Evolutionary conservation across 768 basidiomycete genomes (phyloP).

Genomic region (Tubosaeta sp.): DNA sequence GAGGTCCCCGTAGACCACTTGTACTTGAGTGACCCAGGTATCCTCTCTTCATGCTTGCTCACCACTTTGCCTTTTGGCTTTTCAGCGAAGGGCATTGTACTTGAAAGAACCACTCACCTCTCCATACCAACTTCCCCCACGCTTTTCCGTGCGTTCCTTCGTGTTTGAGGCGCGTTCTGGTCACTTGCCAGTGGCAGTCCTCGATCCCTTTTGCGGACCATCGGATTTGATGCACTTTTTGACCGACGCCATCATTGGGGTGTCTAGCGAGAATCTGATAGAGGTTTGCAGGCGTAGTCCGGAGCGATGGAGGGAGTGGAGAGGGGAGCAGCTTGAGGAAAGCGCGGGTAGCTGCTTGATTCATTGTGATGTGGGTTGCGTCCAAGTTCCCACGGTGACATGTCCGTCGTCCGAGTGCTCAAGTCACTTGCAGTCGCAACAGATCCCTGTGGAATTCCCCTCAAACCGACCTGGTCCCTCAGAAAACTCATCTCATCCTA

Average conservation of each 20-base stretch:
- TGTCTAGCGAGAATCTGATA: conserved; percentile 70
- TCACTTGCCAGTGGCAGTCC: conserved; percentile 73
- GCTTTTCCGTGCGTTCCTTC: conserved; percentile 76
- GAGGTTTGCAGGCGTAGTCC: conserved; percentile 54
- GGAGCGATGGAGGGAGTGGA: conserved; percentile 57
- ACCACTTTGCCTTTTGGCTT: conserved; percentile 49
- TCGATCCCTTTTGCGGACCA: conserved; percentile 67
- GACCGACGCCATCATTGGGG: conserved; percentile 64
- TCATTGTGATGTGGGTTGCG: conserved; percentile 13
- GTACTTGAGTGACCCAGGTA: conserved; percentile 72
- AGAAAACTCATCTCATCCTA: conserved; percentile 73
- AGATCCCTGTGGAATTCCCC: conserved; percentile 63
- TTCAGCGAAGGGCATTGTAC: conserved; percentile 6
- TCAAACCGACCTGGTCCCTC: conserved; percentile 75
- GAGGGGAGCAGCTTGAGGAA: conserved; percentile 58
- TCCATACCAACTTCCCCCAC: conserved; percentile 80
- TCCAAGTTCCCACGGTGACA: neutral
- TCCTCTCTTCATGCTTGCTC: conserved; percentile 56
- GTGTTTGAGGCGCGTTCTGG: conserved; percentile 63
- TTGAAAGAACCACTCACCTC: conserved; percentile 45
- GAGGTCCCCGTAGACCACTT: conserved; percentile 58
- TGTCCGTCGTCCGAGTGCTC: neutral
- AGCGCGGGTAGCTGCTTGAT: conserved; percentile 23
- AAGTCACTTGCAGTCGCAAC: conserved; percentile 25
- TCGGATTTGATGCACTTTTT: conserved; percentile 64